Evolutionary conservation across 371 early-diverging fungal species (phyloP), one percentile per base, ranked within the genome.

Genomic region (Entomophthora muscae): DNA sequence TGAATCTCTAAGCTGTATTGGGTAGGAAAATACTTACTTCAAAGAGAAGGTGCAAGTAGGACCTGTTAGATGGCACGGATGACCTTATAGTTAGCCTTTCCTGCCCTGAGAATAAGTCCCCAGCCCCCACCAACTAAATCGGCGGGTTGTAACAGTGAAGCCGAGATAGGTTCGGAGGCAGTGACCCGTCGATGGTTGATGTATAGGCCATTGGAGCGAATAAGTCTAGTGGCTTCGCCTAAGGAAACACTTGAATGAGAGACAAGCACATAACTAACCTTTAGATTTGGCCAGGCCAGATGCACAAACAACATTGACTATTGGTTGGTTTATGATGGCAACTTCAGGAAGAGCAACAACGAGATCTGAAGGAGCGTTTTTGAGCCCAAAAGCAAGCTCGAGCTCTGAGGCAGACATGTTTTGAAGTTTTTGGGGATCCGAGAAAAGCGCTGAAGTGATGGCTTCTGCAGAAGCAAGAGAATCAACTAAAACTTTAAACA

Each of bases 141-240:
- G 24, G 27, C 51, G 22, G 59, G 17, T 42, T 42, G 5, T 42
- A 42, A 5, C 5, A 42, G 42, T 42, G 42, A 42, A 42, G n/a
- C n/a, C n/a, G 42, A 42, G 17, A 42, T 42, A 42, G 42, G 17
- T 10, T 42, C 42, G 42, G 70, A 65, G 65, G 81, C 77, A 0
- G 65, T 75, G 0, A 85, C 70, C 3, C 81, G 74, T 23, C 65
- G 55, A 64, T 83, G 80, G 70, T 90, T 89, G 60, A 88, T 70
- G 66, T 90, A 90, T 28, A 90, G 68, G 0, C 90, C 90, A 13
- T 88, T 86, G 3, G 79, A 70, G 53, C 82, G 82, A 56, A 82
- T 77, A n/a, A 84, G 73, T 62, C 87, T 83, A 57, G 80, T 75
- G 0, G 89, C 86, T 57, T 85, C 88, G 32, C 85, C 84, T 84